These are phyloP conservation scores for Tephrocybe sp. DNA, from an alignment of 768 basidiomycete genomes.

Conservation along the genomic window DNA sequence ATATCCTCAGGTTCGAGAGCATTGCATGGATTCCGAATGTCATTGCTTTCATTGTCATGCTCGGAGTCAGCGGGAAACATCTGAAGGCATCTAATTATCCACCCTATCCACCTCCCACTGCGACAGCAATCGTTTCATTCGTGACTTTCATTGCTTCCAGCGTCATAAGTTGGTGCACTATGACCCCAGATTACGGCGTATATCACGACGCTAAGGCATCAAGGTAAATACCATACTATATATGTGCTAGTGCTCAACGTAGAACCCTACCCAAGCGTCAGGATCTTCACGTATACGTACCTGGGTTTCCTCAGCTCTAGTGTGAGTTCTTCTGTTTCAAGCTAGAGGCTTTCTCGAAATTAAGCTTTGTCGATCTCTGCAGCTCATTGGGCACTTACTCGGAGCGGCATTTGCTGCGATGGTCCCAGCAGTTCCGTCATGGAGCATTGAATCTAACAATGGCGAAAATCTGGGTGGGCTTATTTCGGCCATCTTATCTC, in stretches of 20 bases:
- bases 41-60: slow-evolving; percentile 59
- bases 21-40: slow-evolving; percentile 69
- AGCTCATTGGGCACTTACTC: slow-evolving; percentile 47
- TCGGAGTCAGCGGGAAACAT: slow-evolving; percentile 65
- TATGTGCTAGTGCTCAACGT: not conserved
- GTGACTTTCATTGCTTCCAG: slow-evolving; percentile 37
- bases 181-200: slow-evolving; percentile 45
- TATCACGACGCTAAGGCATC: slow-evolving; percentile 36
- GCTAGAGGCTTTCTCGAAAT: too few relatives aligned
- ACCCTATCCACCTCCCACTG: slow-evolving; percentile 24
- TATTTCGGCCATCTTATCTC: slow-evolving; percentile 58
- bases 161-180: slow-evolving; percentile 41
- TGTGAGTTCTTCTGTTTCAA: slow-evolving; percentile 36
- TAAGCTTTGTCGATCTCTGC: not conserved
- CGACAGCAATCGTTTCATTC: slow-evolving; percentile 33
- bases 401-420: slow-evolving; percentile 70
- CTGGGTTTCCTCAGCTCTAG: slow-evolving; percentile 61
- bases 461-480: slow-evolving; percentile 65
- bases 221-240: too few relatives aligned
- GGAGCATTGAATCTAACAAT: slow-evolving; percentile 51
- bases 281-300: slow-evolving; percentile 66
- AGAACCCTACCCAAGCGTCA: slow-evolving; percentile 33
- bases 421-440: slow-evolving; percentile 52
- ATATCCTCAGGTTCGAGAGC: slow-evolving; percentile 53
- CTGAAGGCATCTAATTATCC: slow-evolving; percentile 30